A percentile compares a stretch with the other conserved stretches of the same genome.
These are phyloP conservation scores for Candida sonorensis DNA, from an alignment of 805 yeast species.

Conservation along the genomic window DNA sequence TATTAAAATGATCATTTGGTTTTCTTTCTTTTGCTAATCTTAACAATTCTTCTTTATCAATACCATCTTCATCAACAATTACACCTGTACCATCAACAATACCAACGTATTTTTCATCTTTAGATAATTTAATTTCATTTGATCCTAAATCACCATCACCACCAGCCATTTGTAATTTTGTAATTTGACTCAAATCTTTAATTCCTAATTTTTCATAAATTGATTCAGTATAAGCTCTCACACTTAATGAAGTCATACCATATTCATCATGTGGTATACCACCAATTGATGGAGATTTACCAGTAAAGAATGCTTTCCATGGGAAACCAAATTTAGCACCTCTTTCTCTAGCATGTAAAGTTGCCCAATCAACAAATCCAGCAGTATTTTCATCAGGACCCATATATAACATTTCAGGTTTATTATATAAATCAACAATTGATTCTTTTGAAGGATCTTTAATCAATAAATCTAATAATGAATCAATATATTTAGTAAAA, in stretches of 20 bases:
- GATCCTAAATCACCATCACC: constrained; percentile 98
- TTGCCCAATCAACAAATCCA: constrained; percentile 94
- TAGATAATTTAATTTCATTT: constrained; percentile 84
- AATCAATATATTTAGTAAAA: constrained; percentile 87
- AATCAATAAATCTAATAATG: constrained; percentile 79
- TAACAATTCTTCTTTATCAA: constrained; percentile 70
- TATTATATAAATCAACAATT: constrained; percentile 76
- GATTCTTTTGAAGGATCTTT: constrained; percentile 66
- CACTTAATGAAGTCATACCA: constrained; percentile 96
- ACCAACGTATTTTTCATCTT: constrained; percentile 78
- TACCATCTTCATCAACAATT: constrained; percentile 83
- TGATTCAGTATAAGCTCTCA: constrained; percentile 83
- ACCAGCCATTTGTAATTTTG: constrained; percentile 95
- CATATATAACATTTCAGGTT: constrained; percentile 88
- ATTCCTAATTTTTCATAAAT: constrained; percentile 74
- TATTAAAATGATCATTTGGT: constrained; percentile 68
- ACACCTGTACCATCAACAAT: constrained; percentile 96
- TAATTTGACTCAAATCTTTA: constrained; percentile 45
- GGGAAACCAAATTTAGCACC: constrained; percentile 75
- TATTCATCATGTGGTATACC: constrained; percentile 98
- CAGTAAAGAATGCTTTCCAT: constrained; percentile 97
- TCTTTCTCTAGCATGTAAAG: constrained; percentile 82
- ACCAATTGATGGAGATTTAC: constrained; percentile 85
- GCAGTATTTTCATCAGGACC: constrained; percentile 99
- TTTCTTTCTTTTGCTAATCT: constrained; percentile 73